Percentiles rank a stretch among this genome's conserved stretches.
phyloP scores from a whole-genome alignment of 805 yeast genomes.

The Dipodascus geniculatus region DNA sequence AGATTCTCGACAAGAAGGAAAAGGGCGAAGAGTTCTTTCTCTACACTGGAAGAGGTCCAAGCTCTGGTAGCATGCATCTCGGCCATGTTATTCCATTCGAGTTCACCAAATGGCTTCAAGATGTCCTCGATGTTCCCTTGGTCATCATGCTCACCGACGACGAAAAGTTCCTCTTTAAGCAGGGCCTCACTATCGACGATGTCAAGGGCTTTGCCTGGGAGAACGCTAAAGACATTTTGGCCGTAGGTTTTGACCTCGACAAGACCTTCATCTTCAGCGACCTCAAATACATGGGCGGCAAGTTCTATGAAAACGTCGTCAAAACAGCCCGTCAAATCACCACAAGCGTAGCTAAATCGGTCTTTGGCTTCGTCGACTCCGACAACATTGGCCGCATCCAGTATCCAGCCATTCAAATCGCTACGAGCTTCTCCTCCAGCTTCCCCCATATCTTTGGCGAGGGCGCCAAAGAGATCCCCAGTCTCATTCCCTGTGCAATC shows the following conservation, averaged over 20 bases:
- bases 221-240: conserved; percentile 85
- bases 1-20: conserved; percentile 79
- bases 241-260: conserved; percentile 88
- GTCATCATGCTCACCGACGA: conserved; percentile 93
- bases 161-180: conserved; percentile 93
- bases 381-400: conserved; percentile 92
- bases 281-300: conserved; percentile 83
- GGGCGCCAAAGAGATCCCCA: conserved; percentile 74
- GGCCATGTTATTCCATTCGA: conserved; percentile 95
- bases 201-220: conserved; percentile 70
- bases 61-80: conserved; percentile 86
- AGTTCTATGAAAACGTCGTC: conserved; percentile 88
- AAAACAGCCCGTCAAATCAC: conserved; percentile 90
- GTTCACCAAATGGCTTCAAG: conserved; percentile 97
- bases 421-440: conserved; percentile 91
- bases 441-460: conserved; percentile 87
- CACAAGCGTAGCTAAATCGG: conserved; percentile 93
- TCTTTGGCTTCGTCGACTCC: conserved; percentile 89
- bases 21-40: conserved; percentile 90
- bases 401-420: conserved; percentile 92
- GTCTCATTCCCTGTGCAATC: conserved; percentile 96
- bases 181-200: conserved; percentile 74
- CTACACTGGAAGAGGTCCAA: conserved; percentile 96
- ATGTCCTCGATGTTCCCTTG: conserved; percentile 90
- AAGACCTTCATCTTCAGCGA: conserved; percentile 95